Conservation (phyloP, 768 basidiomycete species). For the Paxillus rubicundulus region DNA sequence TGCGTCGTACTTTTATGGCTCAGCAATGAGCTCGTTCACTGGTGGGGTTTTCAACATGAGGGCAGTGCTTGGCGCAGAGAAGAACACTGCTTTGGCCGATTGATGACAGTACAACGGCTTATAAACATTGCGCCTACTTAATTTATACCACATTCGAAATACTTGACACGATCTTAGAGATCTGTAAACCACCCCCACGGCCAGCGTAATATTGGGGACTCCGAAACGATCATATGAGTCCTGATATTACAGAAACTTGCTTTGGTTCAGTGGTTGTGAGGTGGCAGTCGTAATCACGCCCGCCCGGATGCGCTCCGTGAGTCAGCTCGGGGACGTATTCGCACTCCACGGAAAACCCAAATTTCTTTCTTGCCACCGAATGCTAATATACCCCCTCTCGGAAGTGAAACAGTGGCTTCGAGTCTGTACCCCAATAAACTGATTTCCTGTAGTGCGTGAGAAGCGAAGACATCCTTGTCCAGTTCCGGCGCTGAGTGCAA, state of each 20-base stretch:
- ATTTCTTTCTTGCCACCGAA: constrained; percentile 51
- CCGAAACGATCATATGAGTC: background rate
- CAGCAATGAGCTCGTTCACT: constrained; percentile 38
- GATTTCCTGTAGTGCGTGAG: constrained; percentile 62
- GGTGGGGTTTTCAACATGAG: constrained; percentile 40
- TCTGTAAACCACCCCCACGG: no score
- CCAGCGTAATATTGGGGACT: background rate
- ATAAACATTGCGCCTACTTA: no score
- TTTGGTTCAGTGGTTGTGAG: background rate
- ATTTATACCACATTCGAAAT: background rate
- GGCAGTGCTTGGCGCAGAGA: constrained; percentile 34
- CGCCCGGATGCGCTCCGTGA: constrained; percentile 26
- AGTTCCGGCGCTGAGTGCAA: constrained; percentile 37
- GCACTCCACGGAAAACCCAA: constrained; percentile 58
- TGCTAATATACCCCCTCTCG: constrained; percentile 35
- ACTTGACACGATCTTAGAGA: constrained; percentile 1
- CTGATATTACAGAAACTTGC: background rate
- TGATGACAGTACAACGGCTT: constrained; percentile 12
- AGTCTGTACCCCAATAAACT: constrained; percentile 56
- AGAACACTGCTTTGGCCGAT: constrained; percentile 32
- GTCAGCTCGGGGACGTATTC: constrained; percentile 28
- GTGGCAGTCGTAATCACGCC: constrained; percentile 2
- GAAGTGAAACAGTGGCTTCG: constrained; percentile 66
- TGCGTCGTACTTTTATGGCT: constrained; percentile 38
- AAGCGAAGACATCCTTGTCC: constrained; percentile 54